Evolutionary conservation across 306 rosid species (phyloP).

Genomic region (Acacia melanoxylon): DNA sequence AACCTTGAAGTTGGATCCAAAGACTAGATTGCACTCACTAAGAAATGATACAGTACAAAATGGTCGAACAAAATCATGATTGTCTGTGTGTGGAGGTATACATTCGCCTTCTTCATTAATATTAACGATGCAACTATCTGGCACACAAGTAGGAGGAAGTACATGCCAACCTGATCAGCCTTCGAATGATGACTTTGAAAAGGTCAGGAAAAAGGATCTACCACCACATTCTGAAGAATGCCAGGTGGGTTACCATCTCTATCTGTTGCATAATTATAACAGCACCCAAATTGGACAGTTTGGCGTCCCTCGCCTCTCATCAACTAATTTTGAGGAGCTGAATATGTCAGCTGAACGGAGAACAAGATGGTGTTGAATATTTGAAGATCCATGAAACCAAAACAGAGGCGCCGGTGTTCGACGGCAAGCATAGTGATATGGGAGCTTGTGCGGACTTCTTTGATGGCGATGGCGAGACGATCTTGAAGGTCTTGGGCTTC

Average conservation of each 20-base stretch:
- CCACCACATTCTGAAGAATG: constrained; percentile 54
- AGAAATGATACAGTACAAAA: constrained; percentile 97
- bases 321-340: constrained; percentile 94
- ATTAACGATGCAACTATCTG: constrained; percentile 97
- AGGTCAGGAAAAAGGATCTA: constrained; percentile 83
- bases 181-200: constrained; percentile 89
- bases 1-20: constrained; percentile 69
- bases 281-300: constrained; percentile 92
- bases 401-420: no score
- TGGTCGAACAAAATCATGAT: constrained; percentile 93
- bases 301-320: constrained; percentile 98
- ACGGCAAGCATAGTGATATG: no score
- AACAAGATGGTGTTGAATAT: no score
- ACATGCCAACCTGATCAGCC: constrained; percentile 91
- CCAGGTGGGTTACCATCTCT: constrained; percentile 92
- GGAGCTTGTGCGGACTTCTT: no score
- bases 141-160: constrained; percentile 84
- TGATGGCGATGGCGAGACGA: no score
- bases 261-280: constrained; percentile 90
- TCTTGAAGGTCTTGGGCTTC: no score
- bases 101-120: constrained; percentile 94
- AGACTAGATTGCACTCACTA: constrained; percentile 80
- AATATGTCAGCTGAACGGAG: no score
- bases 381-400: no score
- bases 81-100: constrained; percentile 95